Evolutionary conservation across 345 rosid species (phyloP), one percentile per base, ranked within the genome.

Genomic region (Crucihimalaya himalaica): DNA sequence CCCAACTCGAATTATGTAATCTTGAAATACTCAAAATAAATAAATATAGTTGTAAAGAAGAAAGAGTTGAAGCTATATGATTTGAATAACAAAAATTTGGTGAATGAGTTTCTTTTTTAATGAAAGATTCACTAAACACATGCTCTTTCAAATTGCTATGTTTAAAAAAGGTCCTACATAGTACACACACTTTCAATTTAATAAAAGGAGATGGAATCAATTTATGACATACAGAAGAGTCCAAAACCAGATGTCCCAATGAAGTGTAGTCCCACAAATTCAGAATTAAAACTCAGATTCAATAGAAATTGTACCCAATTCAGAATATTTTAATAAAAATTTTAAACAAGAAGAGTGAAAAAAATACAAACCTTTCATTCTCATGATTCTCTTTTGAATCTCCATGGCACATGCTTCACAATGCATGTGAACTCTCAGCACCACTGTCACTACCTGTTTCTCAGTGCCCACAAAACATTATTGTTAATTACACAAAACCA

Each of bases 321-420:
- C 59, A 65, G 59, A 25, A 56, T 56, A 68, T 7, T 68, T 45
- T 28, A 66, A 66, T 16, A 14, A 23, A 21, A 27, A 21, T 23
- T 23, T 18, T 19, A 43, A 23, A 27, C 15, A 9, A 58, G n/a
- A 34, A 34, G 27, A 19, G 20, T 32, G 4, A 19, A 43, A 66
- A 57, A 40, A 66, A 43, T 52, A 66, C 77, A 32, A 43, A 83
- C 98, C 98, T 85, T 94, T 85, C 93, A 94, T 91, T 78, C 84
- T 83, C 67, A 63, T 85, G 78, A 92, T 92, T 81, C 93, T 85
- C 85, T 91, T 94, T 89, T 92, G 86, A 81, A 89, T 88, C 75
- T 60, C 89, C 80, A 80, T 85, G 20, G 97, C 87, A 81, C 98
- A 94, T 55, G 92, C 97, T 52, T 94, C 98, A 66, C 98, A 94